Base-by-base conservation (phyloP, 495 filamentous ascomycete genomes). In the Niebla homalea region DNA sequence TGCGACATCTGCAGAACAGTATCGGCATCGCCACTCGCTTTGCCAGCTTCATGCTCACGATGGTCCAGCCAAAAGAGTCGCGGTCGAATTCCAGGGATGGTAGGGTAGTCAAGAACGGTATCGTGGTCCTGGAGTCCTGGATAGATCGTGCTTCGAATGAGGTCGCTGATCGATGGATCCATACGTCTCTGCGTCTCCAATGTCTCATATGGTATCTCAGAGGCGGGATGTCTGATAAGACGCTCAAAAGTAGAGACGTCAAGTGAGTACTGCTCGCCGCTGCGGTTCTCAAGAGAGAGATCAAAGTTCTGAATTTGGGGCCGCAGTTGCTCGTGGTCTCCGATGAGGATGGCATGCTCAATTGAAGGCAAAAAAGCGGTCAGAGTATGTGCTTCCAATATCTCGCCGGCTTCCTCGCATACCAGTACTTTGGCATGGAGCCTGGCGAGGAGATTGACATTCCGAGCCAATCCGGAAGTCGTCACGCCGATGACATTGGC, bases 41-140 rank as follows among this genome's bases (percentile, higher is more conserved):
- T 72, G 15, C 61, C 65, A 21, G 52, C 52, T 55, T 90, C 84
- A 1, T 48, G 66, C 1, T 73, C 32, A 0, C 65, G 56, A 56
- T 92, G 87, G 55, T 89, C 71, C 18, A 89, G 62, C 87, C 86
- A 94, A 53, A 79, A 92, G 0, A 90, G 57, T 4, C 78, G 63
- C 18, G 73, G 70, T 25, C 72, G 70, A 67, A 94, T 74, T 0
- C 87, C 87, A 5, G 52, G 54, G 4, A 89, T 77, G n/a, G 70
- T 62, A 1, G 85, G 83, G 52, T 80, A 79, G 0, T 61, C 42
- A 3, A 23, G 40, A 0, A 83, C 78, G 0, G 56, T 64, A 4
- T 67, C 59, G 21, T 69, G 66, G 57, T 89, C 85, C 42, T 73
- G 45, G 2, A 93, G 63, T 0, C 64, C 42, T 1, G 83, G 78